Percentiles rank a stretch among this genome's conserved stretches.
Evolutionary conservation across 768 basidiomycete species (phyloP).

Genomic region (Strobilomyces dryophilus): DNA sequence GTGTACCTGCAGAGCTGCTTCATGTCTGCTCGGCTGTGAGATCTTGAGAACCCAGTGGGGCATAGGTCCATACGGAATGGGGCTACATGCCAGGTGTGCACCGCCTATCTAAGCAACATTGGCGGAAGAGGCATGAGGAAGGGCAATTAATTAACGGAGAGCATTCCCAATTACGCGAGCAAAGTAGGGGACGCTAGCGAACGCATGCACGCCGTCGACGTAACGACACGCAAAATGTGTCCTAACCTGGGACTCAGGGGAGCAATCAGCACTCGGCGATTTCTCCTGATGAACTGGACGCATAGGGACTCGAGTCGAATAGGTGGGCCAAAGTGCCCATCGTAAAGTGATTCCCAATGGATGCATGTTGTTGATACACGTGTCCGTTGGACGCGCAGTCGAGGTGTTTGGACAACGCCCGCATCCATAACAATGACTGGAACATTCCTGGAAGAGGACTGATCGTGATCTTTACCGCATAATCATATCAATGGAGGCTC

Average conservation of each 20-base stretch:
- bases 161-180: constrained; percentile 18
- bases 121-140: constrained; percentile 1
- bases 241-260: constrained; percentile 18
- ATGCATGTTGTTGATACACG: constrained; percentile 24
- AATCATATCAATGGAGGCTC: constrained; percentile 22
- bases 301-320: constrained; percentile 13
- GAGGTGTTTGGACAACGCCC: constrained; percentile 18
- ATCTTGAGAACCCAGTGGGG: constrained; percentile 12
- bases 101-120: constrained; percentile 5
- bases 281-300: constrained; percentile 12
- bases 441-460: constrained; percentile 16
- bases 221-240: constrained; percentile 16
- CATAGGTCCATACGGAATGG: constrained; percentile 1
- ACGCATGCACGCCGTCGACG: constrained; percentile 24
- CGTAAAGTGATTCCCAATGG: constrained; percentile 5
- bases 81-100: constrained; percentile 3
- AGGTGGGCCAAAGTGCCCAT: constrained; percentile 3
- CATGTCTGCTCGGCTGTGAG: constrained; percentile 11
- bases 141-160: constrained; percentile 14
- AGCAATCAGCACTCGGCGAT: constrained; percentile 10
- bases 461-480: constrained; percentile 23
- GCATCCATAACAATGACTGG: constrained; percentile 16
- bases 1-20: not conserved
- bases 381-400: constrained; percentile 14
- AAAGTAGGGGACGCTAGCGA: constrained; percentile 2